A percentile compares a stretch with the other conserved stretches of the same genome.
These are phyloP conservation scores for Aspergillus sp. DNA, from an alignment of 2,329 filamentous ascomycete genomes.

Conservation along the genomic window DNA sequence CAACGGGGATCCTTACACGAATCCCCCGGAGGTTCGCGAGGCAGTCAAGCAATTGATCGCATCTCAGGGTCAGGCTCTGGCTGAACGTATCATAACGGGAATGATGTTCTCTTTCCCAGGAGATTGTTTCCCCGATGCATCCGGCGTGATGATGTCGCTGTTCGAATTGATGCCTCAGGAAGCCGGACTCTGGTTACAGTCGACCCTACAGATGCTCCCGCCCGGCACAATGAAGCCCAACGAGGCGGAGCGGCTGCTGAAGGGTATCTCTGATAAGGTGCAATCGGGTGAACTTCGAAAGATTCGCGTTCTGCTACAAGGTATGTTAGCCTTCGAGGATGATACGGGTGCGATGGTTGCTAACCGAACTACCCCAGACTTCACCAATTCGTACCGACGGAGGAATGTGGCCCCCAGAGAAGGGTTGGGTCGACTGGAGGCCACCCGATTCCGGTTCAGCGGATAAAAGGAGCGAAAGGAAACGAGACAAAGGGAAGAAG, in stretches of 20 bases:
- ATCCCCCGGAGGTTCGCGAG: constrained; percentile 67
- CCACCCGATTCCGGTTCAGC: constrained; percentile 79
- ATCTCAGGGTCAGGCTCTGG: constrained; percentile 71
- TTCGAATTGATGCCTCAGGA: constrained; percentile 83
- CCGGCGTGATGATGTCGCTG: constrained; percentile 82
- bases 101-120: constrained; percentile 99
- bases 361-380: constrained; percentile 58
- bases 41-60: constrained; percentile 71
- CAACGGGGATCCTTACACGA: constrained; percentile 58
- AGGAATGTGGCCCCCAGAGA: constrained; percentile 94
- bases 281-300: constrained; percentile 69
- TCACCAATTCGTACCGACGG: constrained; percentile 90
- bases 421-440: constrained; percentile 82
- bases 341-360: not conserved
- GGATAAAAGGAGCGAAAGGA: constrained; percentile 40
- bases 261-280: constrained; percentile 76
- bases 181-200: constrained; percentile 78
- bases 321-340: constrained; percentile 18
- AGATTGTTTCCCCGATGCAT: constrained; percentile 93
- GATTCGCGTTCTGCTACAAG: constrained; percentile 78
- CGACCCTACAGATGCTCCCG: constrained; percentile 80
- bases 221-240: constrained; percentile 73
- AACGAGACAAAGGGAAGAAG: not conserved
- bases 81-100: constrained; percentile 87
- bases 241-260: constrained; percentile 78